Percentiles rank a stretch among this genome's conserved stretches.
Conservation (phyloP, 2,329 filamentous ascomycete species). For the Penicillium sp. region DNA sequence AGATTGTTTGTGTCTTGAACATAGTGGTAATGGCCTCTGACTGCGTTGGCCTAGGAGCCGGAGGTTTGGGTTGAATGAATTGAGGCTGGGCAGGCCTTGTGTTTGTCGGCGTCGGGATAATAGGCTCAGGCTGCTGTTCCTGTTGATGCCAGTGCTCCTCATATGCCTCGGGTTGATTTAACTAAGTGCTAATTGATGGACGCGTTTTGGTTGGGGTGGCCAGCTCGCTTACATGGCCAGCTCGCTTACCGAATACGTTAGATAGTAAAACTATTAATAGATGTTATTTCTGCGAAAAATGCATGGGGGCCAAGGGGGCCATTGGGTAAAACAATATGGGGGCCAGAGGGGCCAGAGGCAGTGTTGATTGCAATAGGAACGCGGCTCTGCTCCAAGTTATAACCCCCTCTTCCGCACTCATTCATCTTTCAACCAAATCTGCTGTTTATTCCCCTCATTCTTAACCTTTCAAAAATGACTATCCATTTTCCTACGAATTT, state of each 20-base stretch:
- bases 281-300: not conserved
- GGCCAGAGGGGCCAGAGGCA: not conserved
- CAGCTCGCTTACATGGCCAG: no score
- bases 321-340: not conserved
- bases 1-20: constrained; percentile 14
- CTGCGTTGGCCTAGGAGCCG: not conserved
- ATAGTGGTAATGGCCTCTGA: constrained; percentile 15
- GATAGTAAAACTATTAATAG: no score
- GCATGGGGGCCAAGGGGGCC: not conserved
- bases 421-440: no score
- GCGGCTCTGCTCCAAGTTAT: not conserved
- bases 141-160: not conserved
- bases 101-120: not conserved
- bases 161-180: not conserved
- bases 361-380: not conserved
- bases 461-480: not conserved
- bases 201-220: no score
- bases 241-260: no score
- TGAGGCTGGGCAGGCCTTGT: not conserved
- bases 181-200: no score
- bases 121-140: not conserved
- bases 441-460: not conserved
- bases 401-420: not conserved
- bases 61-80: not conserved
- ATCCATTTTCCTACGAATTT: not conserved